Percentiles rank a stretch among this genome's conserved stretches.
Conservation (phyloP, 176 grass and related monocot genomes). For the Pontederia crassipes region DNA sequence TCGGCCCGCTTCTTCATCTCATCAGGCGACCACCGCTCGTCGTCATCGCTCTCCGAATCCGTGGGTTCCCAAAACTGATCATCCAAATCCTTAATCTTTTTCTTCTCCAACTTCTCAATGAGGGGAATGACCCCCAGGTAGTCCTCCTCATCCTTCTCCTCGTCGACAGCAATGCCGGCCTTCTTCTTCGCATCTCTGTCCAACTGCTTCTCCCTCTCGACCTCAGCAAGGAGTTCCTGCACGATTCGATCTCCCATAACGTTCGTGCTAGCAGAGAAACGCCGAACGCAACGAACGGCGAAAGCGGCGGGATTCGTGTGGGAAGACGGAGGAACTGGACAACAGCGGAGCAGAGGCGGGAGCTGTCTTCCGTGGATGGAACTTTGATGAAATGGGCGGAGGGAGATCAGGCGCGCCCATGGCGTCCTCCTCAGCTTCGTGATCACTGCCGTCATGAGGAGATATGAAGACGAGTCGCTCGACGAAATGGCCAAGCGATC, state of each 20-base stretch:
- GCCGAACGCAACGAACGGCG: not conserved
- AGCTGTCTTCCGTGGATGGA: not conserved
- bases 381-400: constrained; percentile 2
- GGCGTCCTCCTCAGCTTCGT: constrained; percentile 35
- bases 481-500: no score
- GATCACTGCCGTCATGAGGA: constrained; percentile 40
- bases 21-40: constrained; percentile 54
- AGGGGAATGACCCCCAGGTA: constrained; percentile 62
- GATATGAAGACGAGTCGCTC: not conserved
- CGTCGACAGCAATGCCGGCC: constrained; percentile 13
- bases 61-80: constrained; percentile 61
- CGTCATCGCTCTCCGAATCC: constrained; percentile 79
- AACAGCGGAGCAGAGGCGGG: not conserved
- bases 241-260: constrained; percentile 21
- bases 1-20: constrained; percentile 42
- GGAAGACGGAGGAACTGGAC: not conserved
- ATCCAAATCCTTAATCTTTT: constrained; percentile 27
- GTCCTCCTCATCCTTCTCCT: constrained; percentile 42
- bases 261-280: constrained; percentile 13
- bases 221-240: constrained; percentile 45
- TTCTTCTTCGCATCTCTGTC: constrained; percentile 15
- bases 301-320: not conserved
- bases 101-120: constrained; percentile 57
- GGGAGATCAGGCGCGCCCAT: constrained; percentile 46
- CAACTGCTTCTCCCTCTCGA: constrained; percentile 48